Evolutionary conservation across 331 rosid genomes (phyloP).

Genomic region (Malus hybrid): DNA sequence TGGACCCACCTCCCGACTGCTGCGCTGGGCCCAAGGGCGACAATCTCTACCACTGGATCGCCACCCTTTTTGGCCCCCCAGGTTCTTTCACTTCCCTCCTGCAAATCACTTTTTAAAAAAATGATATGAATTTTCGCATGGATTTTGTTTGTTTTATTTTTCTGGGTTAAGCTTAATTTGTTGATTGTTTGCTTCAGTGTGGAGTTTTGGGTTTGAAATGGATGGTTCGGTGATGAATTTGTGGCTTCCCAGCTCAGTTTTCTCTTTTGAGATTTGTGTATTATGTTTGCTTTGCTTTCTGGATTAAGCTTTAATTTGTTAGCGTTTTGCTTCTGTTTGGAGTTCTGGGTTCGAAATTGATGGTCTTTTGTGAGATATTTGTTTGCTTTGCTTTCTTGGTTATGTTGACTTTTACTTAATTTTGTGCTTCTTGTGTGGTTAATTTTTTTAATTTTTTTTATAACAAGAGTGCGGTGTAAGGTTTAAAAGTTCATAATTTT

Average conservation of each 20-base stretch:
- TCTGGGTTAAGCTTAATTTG: neutral
- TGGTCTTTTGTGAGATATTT: neutral
- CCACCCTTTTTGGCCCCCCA: constrained; percentile 72
- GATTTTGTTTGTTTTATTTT: neutral
- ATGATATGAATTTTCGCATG: neutral
- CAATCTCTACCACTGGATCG: constrained; percentile 90
- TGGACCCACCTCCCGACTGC: constrained; percentile 70
- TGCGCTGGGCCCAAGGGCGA: constrained; percentile 97
- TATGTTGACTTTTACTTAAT: neutral
- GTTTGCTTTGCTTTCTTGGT: neutral
- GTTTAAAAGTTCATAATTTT: neutral
- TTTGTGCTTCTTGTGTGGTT: neutral
- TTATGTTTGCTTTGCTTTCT: neutral
- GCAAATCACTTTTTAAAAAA: neutral
- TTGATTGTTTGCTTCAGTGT: neutral
- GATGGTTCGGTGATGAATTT: neutral
- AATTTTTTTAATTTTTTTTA: neutral
- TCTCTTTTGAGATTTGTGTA: neutral
- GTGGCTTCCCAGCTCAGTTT: neutral
- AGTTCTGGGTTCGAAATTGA: too few relatives aligned
- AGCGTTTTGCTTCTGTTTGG: too few relatives aligned
- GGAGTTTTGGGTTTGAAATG: neutral
- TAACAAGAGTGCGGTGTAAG: neutral
- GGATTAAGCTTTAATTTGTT: neutral
- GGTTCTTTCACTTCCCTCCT: constrained; percentile 21